Evolutionary conservation across 768 basidiomycete species (phyloP).

Genomic region (Gloeostereum incarnatum): DNA sequence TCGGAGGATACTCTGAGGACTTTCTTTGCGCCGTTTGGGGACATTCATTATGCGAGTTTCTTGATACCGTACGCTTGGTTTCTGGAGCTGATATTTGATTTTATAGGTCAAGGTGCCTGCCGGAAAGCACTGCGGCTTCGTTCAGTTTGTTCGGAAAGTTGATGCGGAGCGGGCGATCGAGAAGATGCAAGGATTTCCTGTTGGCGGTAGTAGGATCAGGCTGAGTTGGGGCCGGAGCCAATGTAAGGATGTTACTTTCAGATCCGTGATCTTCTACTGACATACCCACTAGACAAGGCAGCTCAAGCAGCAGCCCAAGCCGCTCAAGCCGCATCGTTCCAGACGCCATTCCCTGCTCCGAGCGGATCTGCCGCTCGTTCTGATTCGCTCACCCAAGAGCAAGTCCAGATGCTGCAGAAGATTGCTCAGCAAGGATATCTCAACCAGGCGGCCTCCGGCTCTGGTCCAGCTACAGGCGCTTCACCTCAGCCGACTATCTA

Average conservation of each 20-base stretch:
- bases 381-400: conserved; percentile 44
- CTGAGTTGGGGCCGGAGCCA: conserved; percentile 92
- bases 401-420: conserved; percentile 55
- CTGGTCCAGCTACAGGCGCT: conserved; percentile 4
- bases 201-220: conserved; percentile 86
- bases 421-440: conserved; percentile 33
- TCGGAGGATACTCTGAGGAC: conserved; percentile 87
- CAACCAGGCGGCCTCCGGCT: conserved; percentile 9
- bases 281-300: conserved; percentile 58
- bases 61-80: conserved; percentile 3
- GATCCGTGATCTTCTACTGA: background rate
- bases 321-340: conserved; percentile 66
- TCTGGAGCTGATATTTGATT: conserved; percentile 8
- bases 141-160: conserved; percentile 86
- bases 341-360: conserved; percentile 19
- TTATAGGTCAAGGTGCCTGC: conserved; percentile 89
- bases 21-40: conserved; percentile 88
- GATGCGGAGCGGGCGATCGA: conserved; percentile 92
- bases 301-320: conserved; percentile 85
- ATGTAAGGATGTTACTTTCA: conserved; percentile 39
- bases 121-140: conserved; percentile 93
- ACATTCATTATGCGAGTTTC: conserved; percentile 76
- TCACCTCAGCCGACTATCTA: conserved; percentile 10
- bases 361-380: conserved; percentile 13
- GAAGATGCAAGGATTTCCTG: conserved; percentile 95